Evolutionary conservation across 352 stramenopile species (phyloP).

Genomic region (Phytophthora gonapodyides): DNA sequence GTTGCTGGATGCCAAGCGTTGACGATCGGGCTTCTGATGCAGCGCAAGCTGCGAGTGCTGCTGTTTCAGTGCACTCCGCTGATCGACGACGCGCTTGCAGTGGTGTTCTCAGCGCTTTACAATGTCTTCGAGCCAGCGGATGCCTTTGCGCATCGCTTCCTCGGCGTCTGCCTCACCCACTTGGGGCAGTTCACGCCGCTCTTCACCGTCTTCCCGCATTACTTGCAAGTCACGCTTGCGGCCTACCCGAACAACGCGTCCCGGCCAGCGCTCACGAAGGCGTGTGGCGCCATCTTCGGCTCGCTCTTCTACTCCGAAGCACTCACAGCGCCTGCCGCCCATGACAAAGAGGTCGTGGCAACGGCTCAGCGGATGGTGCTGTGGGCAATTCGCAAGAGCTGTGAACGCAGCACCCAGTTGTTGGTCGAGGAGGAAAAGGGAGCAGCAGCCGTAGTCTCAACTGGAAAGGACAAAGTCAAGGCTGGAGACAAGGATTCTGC

Average conservation of each 20-base stretch:
- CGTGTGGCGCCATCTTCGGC: slow-evolving; percentile 55
- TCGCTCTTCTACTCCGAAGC: slow-evolving; percentile 51
- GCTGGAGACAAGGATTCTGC: neutral
- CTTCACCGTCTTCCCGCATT: slow-evolving; percentile 57
- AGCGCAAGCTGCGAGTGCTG: slow-evolving; percentile 56
- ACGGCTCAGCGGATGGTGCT: slow-evolving; percentile 44
- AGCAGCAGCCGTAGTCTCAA: neutral
- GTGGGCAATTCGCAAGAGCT: slow-evolving; percentile 58
- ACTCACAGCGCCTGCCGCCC: slow-evolving; percentile 10
- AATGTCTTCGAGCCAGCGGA: slow-evolving; percentile 57
- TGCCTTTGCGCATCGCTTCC: slow-evolving; percentile 54
- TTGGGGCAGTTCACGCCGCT: slow-evolving; percentile 51
- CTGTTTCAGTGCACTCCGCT: slow-evolving; percentile 45
- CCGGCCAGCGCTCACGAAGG: slow-evolving; percentile 43
- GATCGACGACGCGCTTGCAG: slow-evolving; percentile 46
- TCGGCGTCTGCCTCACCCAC: slow-evolving; percentile 54
- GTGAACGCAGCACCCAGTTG: slow-evolving; percentile 39
- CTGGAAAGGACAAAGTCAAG: neutral
- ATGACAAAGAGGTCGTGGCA: slow-evolving; percentile 13
- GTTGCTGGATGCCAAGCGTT: slow-evolving; percentile 44
- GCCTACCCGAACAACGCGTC: slow-evolving; percentile 43
- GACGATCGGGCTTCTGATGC: slow-evolving; percentile 49
- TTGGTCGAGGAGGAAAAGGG: slow-evolving; percentile 28
- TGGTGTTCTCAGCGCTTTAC: slow-evolving; percentile 57
- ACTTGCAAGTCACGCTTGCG: slow-evolving; percentile 53